Percentiles rank a stretch among this genome's conserved stretches.
Evolutionary conservation across 2,329 filamentous ascomycete species (phyloP).

Genomic region (Venturiaceae sp.): DNA sequence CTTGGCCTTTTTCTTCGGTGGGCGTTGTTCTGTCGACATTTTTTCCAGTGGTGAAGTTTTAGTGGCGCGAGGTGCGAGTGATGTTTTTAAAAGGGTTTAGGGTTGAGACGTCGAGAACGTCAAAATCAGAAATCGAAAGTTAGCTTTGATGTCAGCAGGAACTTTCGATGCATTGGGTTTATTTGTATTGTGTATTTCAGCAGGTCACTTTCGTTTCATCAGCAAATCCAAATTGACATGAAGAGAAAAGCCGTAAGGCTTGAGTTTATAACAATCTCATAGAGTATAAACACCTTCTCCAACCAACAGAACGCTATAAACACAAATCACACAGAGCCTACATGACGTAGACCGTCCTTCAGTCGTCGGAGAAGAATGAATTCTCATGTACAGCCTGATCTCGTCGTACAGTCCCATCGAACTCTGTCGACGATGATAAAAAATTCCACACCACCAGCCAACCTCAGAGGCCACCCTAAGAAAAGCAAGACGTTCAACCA

Average conservation of each 20-base stretch:
- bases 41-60: background rate
- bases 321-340: background rate
- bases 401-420: background rate
- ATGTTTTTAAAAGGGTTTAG: background rate
- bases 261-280: background rate
- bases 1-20: conserved; percentile 20
- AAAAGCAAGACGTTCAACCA: no score
- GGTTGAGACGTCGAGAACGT: background rate
- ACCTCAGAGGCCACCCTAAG: no score
- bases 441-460: background rate
- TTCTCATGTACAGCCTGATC: background rate
- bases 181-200: background rate
- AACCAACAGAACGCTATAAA: background rate
- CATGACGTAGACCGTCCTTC: background rate
- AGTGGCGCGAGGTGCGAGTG: background rate
- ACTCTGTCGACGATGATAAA: background rate
- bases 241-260: background rate
- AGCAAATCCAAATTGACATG: no score
- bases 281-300: background rate
- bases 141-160: no score
- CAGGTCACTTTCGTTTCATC: no score
- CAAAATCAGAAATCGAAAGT: no score
- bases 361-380: background rate
- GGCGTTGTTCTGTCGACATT: background rate
- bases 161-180: no score